phyloP scores from a whole-genome alignment of 371 early-diverging fungal genomes.

The Entomophthora muscae region DNA sequence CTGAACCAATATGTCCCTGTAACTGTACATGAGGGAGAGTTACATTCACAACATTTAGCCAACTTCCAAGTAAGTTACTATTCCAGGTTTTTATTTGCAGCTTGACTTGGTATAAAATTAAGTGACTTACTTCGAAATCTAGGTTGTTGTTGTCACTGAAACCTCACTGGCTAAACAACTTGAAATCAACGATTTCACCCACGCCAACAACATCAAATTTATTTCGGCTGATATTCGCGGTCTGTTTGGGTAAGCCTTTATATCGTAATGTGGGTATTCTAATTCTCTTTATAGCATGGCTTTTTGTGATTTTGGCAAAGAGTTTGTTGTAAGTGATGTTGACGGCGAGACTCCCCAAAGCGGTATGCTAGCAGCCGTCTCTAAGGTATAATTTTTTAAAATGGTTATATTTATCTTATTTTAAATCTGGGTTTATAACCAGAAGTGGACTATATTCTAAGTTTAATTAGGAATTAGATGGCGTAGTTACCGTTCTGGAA shows the following conservation, averaged over 20 bases:
- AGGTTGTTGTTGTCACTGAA: conserved; percentile 82
- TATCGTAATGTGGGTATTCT: neutral
- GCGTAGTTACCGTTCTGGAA: conserved; percentile 89
- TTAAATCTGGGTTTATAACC: conserved; percentile 19
- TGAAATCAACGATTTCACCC: conserved; percentile 78
- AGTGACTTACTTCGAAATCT: no score
- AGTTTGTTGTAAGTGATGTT: conserved; percentile 77
- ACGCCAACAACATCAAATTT: conserved; percentile 71
- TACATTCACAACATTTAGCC: conserved; percentile 46
- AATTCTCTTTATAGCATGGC: conserved; percentile 15
- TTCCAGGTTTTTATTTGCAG: no score
- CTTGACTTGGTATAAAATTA: no score
- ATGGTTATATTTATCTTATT: no score
- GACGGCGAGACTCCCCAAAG: conserved; percentile 88
- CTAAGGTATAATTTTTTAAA: conserved; percentile 14
- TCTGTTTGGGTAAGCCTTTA: conserved; percentile 67
- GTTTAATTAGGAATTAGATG: conserved; percentile 40
- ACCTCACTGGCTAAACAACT: conserved; percentile 56
- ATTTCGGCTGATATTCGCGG: conserved; percentile 88
- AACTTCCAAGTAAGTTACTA: conserved; percentile 50
- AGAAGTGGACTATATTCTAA: conserved; percentile 13
- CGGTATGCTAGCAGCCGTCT: conserved; percentile 89
- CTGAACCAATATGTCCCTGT: conserved; percentile 97
- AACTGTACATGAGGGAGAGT: conserved; percentile 46
- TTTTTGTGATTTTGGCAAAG: conserved; percentile 94